Conservation (phyloP, 768 basidiomycete species). For the Tricholoma bakamatsutake region DNA sequence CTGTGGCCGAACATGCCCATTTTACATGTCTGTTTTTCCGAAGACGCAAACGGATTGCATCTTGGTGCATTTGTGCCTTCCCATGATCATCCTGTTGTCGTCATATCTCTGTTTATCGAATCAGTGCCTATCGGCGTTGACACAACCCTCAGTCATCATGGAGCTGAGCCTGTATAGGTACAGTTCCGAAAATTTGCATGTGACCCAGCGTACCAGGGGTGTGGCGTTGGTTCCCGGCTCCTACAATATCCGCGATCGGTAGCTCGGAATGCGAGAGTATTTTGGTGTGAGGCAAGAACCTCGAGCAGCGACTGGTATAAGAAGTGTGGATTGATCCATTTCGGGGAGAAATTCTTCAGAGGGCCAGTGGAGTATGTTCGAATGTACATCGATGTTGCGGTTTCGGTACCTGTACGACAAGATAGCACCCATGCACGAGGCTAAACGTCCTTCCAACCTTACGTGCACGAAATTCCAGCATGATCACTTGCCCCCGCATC, state of each 20-base stretch:
- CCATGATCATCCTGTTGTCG: constrained; percentile 35
- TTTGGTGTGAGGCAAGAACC: constrained; percentile 57
- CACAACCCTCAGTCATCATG: constrained; percentile 1
- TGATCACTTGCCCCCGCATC: background rate
- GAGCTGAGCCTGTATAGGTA: constrained; percentile 14
- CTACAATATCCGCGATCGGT: constrained; percentile 27
- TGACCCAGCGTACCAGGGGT: constrained; percentile 42
- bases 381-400: constrained; percentile 30
- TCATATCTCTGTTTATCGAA: constrained; percentile 53
- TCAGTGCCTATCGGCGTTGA: constrained; percentile 24
- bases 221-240: constrained; percentile 46
- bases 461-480: background rate
- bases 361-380: constrained; percentile 48
- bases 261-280: constrained; percentile 31
- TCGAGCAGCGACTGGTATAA: constrained; percentile 38
- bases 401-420: constrained; percentile 1
- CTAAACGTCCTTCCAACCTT: background rate
- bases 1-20: constrained; percentile 50
- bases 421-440: background rate
- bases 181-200: constrained; percentile 63
- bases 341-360: constrained; percentile 50
- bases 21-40: constrained; percentile 44
- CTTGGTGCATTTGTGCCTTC: constrained; percentile 47
- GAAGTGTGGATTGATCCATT: constrained; percentile 42
- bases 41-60: constrained; percentile 46